Percentiles rank a stretch among this genome's conserved stretches.
Evolutionary conservation across 2,329 filamentous ascomycete species (phyloP).

Genomic region (Fusarium luffae): DNA sequence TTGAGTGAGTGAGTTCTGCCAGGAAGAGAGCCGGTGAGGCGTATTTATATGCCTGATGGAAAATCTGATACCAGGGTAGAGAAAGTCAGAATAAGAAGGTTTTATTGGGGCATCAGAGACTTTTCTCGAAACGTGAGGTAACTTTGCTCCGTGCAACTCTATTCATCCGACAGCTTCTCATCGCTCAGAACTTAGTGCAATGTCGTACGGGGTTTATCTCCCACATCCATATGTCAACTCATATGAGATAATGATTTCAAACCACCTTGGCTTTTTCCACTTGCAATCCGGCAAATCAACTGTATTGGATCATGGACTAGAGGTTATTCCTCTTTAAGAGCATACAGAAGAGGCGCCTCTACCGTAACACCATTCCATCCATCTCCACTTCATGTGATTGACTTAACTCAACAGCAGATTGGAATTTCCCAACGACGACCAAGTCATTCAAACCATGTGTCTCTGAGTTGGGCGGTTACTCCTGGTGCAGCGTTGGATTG

Average conservation of each 20-base stretch:
- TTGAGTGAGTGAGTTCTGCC: background rate
- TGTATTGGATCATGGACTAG: background rate
- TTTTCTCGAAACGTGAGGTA: background rate
- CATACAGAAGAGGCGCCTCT: background rate
- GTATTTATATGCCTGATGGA: background rate
- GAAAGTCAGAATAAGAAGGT: background rate
- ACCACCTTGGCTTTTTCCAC: background rate
- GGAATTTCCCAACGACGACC: background rate
- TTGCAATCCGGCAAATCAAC: background rate
- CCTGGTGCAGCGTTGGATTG: slow-evolving; percentile 49
- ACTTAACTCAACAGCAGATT: fast-evolving
- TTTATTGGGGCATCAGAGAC: background rate
- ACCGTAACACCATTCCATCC: background rate
- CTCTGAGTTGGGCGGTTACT: slow-evolving; percentile 32
- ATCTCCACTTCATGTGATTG: background rate
- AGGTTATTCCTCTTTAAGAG: no score
- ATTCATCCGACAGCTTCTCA: background rate
- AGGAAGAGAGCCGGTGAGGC: background rate
- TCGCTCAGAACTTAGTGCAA: background rate
- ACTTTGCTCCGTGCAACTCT: background rate
- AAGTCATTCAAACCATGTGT: background rate
- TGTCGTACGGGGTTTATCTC: background rate
- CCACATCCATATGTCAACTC: no score
- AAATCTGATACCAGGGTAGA: background rate
- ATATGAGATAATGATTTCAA: background rate